Evolutionary conservation across 768 basidiomycete genomes (phyloP), one percentile per base, ranked within the genome.

Genomic region (Naganishia friedmannii): DNA sequence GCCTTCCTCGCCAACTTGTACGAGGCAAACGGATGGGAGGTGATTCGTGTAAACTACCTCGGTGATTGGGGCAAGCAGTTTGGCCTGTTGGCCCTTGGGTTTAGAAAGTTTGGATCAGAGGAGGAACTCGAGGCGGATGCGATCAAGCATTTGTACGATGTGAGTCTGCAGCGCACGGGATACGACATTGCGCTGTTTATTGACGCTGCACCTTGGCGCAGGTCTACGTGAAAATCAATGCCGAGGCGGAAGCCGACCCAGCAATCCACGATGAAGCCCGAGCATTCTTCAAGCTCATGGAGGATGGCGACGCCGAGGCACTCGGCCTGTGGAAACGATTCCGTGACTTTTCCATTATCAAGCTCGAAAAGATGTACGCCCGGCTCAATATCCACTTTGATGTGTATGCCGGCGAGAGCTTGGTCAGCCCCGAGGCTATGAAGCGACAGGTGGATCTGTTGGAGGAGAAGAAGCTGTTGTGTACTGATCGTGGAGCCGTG

Each of bases 51-150:
- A 82, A 99, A 99, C 80, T 99, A 99, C 79, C 86, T 97, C 19
- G 95, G 95, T 1, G 95, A 97, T 78, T 98, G 94, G 95, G 95
- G 95, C 28, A 97, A 93, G 51, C 95, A 97, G 86, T 93, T 92
- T 46, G 93, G 93, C 34, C 81, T 96, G 80, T 90, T 97, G 67
- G 90, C 93, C 0, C 86, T 89, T 58, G 95, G 95, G 0, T 97
- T 90, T 76, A 89, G 94, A 78, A 90, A 90, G 77, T 95, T 95
- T 75, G 96, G 95, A 10, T 89, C 88, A 3, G 86, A 90, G 73
- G 90, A 90, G 75, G 88, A 88, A 74, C 87, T 99, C 12, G 86
- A 90, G 78, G 85, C 86, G 73, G 90, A 99, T 77, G 88, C 95
- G 1, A 96, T 99, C 82, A 92, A 92, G 77, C 95, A 99, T 78